Percentiles rank a stretch among this genome's conserved stretches.
Evolutionary conservation across 1,284 basidiomycete genomes (phyloP).

Genomic region (Pascua guehoae): DNA sequence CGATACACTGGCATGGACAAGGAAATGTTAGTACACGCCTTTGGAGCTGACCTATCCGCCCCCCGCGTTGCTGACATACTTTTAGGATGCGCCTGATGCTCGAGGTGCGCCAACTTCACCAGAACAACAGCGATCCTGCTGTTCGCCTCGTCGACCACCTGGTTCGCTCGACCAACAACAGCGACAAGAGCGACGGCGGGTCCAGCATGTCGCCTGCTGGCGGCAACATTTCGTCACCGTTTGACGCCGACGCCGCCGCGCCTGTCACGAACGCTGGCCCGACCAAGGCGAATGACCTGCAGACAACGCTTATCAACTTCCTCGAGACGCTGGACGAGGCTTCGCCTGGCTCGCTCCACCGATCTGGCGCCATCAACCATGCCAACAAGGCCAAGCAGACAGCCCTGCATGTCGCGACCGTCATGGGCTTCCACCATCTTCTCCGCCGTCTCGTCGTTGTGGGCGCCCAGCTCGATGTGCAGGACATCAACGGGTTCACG

Average conservation of each 20-base stretch:
- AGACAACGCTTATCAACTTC: slow-evolving; percentile 73
- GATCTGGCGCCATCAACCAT: slow-evolving; percentile 63
- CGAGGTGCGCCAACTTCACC: slow-evolving; percentile 36
- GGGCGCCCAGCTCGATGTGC: slow-evolving; percentile 72
- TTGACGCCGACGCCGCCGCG: slow-evolving; percentile 34
- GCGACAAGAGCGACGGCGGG: slow-evolving; percentile 28
- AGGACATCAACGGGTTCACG: slow-evolving; percentile 87
- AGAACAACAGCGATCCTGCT: slow-evolving; percentile 29
- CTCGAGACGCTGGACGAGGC: slow-evolving; percentile 50
- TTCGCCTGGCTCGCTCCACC: slow-evolving; percentile 39
- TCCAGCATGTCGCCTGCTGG: slow-evolving; percentile 28
- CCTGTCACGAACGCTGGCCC: slow-evolving; percentile 24
- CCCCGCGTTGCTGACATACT: slow-evolving; percentile 3
- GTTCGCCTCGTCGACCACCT: slow-evolving; percentile 38
- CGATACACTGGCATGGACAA: slow-evolving; percentile 39
- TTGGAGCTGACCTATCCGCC: background rate
- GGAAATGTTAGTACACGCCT: slow-evolving; percentile 33
- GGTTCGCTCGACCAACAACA: slow-evolving; percentile 22
- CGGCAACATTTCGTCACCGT: slow-evolving; percentile 16
- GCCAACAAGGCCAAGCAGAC: slow-evolving; percentile 66
- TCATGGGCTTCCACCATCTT: slow-evolving; percentile 72
- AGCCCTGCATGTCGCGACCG: slow-evolving; percentile 78
- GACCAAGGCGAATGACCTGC: slow-evolving; percentile 53
- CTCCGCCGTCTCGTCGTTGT: slow-evolving; percentile 68
- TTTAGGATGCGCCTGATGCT: slow-evolving; percentile 40